A percentile compares a stretch with the other conserved stretches of the same genome.
Conservation (phyloP, 352 stramenopile genomes). For the Pythium chondricola region DNA sequence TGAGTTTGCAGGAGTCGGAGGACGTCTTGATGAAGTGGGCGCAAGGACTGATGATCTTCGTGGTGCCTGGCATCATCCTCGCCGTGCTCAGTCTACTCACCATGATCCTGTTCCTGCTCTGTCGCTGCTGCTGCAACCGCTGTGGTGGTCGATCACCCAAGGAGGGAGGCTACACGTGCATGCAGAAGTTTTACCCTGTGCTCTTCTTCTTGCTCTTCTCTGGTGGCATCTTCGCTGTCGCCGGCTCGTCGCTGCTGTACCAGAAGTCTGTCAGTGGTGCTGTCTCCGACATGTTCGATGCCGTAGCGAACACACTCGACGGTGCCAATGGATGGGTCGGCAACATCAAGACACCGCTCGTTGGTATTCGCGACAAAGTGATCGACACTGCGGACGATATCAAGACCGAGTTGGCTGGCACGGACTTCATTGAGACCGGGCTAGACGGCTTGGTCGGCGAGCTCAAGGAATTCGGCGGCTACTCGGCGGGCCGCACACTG, state of each 20-base stretch:
- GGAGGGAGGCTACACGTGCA: conserved; percentile 59
- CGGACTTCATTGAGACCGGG: conserved; percentile 41
- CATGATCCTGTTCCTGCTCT: conserved; percentile 70
- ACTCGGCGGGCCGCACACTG: conserved; percentile 24
- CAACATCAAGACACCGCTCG: conserved; percentile 31
- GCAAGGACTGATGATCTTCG: conserved; percentile 42
- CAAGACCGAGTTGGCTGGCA: conserved; percentile 23
- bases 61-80: conserved; percentile 52
- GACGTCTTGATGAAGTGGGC: conserved; percentile 40
- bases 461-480: conserved; percentile 25
- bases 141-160: conserved; percentile 48
- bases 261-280: conserved; percentile 37
- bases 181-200: conserved; percentile 59
- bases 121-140: conserved; percentile 70
- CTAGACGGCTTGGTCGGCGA: conserved; percentile 19
- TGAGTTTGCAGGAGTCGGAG: conserved; percentile 22
- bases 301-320: conserved; percentile 27
- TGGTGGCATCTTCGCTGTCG: conserved; percentile 37
- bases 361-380: conserved; percentile 38
- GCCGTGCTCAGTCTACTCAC: conserved; percentile 51
- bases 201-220: conserved; percentile 63
- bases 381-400: conserved; percentile 24
- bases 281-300: conserved; percentile 40
- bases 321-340: conserved; percentile 36
- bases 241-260: conserved; percentile 47